phyloP scores from a whole-genome alignment of 108 stramenopile genomes.

The Cylindrotheca fusiformis region DNA sequence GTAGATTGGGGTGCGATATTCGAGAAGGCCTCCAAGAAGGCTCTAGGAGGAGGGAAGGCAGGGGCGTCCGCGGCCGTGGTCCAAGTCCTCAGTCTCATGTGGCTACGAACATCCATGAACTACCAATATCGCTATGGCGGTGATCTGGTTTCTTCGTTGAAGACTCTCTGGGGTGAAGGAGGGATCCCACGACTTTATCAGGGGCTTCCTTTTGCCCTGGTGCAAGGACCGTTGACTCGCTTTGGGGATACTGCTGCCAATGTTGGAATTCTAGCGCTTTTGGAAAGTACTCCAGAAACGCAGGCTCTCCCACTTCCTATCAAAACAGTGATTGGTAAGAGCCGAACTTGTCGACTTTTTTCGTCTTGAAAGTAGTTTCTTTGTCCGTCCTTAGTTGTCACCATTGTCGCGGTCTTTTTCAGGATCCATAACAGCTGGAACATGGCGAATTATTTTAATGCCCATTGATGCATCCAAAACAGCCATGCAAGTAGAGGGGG shows the following conservation, averaged over 20 bases:
- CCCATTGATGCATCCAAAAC: constrained; percentile 95
- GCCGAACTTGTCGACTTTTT: background rate
- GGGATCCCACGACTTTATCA: constrained; percentile 90
- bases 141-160: constrained; percentile 49
- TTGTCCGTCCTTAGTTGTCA: background rate
- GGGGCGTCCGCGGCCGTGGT: constrained; percentile 86
- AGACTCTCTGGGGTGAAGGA: constrained; percentile 84
- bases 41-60: constrained; percentile 85
- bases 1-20: constrained; percentile 47
- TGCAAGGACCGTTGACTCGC: constrained; percentile 89
- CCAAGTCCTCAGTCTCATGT: constrained; percentile 94
- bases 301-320: constrained; percentile 62
- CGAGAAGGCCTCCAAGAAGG: constrained; percentile 68
- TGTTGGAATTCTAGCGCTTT: constrained; percentile 83
- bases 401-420: background rate
- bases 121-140: constrained; percentile 86
- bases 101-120: constrained; percentile 95
- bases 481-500: constrained; percentile 90
- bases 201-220: constrained; percentile 88
- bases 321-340: constrained; percentile 64
- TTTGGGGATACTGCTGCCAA: constrained; percentile 98
- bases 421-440: constrained; percentile 62
- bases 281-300: constrained; percentile 66
- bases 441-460: constrained; percentile 89
- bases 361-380: background rate